Evolutionary conservation across 2,329 filamentous ascomycete species (phyloP).

Genomic region (Phoma sp.): DNA sequence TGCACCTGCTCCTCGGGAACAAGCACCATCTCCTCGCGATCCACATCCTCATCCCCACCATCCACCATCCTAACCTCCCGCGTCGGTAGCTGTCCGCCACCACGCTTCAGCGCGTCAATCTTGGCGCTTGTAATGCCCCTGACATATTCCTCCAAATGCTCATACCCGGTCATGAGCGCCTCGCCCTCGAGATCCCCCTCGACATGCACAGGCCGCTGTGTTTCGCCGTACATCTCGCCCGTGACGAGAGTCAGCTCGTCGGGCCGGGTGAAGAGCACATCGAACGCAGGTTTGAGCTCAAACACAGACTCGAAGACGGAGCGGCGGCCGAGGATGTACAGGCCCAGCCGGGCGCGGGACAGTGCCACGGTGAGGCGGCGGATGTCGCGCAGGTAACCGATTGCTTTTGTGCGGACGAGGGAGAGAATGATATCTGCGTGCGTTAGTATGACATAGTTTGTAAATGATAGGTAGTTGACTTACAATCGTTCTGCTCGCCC

Average conservation of each 20-base stretch:
- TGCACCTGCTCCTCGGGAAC: slow-evolving; percentile 23
- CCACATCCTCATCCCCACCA: slow-evolving; percentile 32
- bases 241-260: slow-evolving; percentile 83
- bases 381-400: slow-evolving; percentile 92
- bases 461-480: slow-evolving; percentile 52
- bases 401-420: slow-evolving; percentile 83
- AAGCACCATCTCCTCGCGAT: slow-evolving; percentile 42
- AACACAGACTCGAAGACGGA: slow-evolving; percentile 88
- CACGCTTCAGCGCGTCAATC: slow-evolving; percentile 63
- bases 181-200: slow-evolving; percentile 55
- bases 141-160: slow-evolving; percentile 95
- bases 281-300: slow-evolving; percentile 87
- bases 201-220: slow-evolving; percentile 56
- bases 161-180: slow-evolving; percentile 84
- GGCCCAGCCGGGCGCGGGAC: slow-evolving; percentile 86
- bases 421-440: slow-evolving; percentile 85
- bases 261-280: slow-evolving; percentile 75
- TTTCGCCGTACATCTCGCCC: slow-evolving; percentile 81
- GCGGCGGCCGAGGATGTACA: slow-evolving; percentile 90
- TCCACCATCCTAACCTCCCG: slow-evolving; percentile 48
- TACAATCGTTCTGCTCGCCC: slow-evolving; percentile 98
- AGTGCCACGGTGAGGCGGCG: slow-evolving; percentile 93
- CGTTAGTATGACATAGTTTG: slow-evolving; percentile 13
- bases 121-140: slow-evolving; percentile 90
- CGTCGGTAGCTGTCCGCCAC: slow-evolving; percentile 44